Percentiles rank a stretch among this genome's conserved stretches.
These are phyloP conservation scores for Nicotiana rustica DNA, from an alignment of 305 asterid species.

Conservation along the genomic window DNA sequence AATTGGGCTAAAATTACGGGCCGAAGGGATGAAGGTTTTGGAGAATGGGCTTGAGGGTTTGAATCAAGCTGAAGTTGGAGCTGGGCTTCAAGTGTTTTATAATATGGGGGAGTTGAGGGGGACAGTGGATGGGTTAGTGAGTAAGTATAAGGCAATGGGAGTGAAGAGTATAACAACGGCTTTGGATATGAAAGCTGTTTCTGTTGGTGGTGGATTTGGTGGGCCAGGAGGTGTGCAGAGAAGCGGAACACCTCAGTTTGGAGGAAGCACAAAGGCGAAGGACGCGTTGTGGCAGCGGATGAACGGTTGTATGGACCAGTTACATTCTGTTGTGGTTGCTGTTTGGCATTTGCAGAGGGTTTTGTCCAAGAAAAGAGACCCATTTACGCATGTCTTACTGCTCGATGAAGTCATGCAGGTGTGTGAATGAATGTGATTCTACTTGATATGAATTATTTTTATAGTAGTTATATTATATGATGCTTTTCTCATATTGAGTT, in stretches of 20 bases:
- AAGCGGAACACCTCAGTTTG: constrained; percentile 91
- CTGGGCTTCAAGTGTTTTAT: constrained; percentile 91
- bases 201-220: constrained; percentile 52
- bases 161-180: constrained; percentile 74
- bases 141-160: constrained; percentile 81
- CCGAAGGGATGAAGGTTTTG: constrained; percentile 82
- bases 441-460: constrained; percentile 29
- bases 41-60: constrained; percentile 82
- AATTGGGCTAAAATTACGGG: constrained; percentile 70
- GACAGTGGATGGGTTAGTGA: constrained; percentile 84
- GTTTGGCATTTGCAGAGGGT: constrained; percentile 99
- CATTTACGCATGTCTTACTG: constrained; percentile 86
- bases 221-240: constrained; percentile 93
- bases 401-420: constrained; percentile 95
- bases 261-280: constrained; percentile 80
- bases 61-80: constrained; percentile 94
- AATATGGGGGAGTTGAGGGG: constrained; percentile 92
- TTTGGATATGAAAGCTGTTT: constrained; percentile 78
- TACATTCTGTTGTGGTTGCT: constrained; percentile 80
- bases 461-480: background rate
- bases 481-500: background rate
- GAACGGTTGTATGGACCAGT: constrained; percentile 83
- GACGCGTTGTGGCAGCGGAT: constrained; percentile 95
- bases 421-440: constrained; percentile 25
- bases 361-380: constrained; percentile 92